These are phyloP conservation scores for Turritis glabra DNA, from an alignment of 345 rosid species.

Conservation along the genomic window DNA sequence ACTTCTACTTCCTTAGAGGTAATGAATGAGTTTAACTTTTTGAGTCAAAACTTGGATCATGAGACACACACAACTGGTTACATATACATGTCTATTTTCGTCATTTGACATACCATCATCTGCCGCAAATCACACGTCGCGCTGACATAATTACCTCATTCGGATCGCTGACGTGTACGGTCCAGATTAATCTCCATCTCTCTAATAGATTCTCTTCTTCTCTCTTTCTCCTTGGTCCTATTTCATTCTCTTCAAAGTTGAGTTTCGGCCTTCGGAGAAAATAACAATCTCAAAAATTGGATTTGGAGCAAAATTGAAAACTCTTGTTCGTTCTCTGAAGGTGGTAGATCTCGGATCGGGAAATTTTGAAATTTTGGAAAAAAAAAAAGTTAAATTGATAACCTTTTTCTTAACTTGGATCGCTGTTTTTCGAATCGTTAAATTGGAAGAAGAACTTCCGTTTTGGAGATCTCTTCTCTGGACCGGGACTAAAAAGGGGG, in stretches of 20 bases:
- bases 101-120: neutral
- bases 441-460: slow-evolving; percentile 22
- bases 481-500: neutral
- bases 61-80: neutral
- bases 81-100: neutral
- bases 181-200: slow-evolving; percentile 44
- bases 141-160: slow-evolving; percentile 5
- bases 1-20: neutral
- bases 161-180: slow-evolving; percentile 88
- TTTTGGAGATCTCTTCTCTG: slow-evolving; percentile 18
- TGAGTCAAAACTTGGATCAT: slow-evolving; percentile 3
- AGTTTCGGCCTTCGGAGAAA: slow-evolving; percentile 19
- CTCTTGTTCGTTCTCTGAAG: neutral
- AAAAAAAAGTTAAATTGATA: neutral
- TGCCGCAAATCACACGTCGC: slow-evolving; percentile 22
- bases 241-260: neutral
- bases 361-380: slow-evolving; percentile 18
- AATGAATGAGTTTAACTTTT: too few species aligned
- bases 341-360: slow-evolving; percentile 22
- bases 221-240: neutral
- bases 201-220: slow-evolving; percentile 42
- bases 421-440: slow-evolving; percentile 18
- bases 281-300: neutral
- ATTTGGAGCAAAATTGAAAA: slow-evolving; percentile 2
- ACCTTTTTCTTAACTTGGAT: slow-evolving; percentile 24